Evolutionary conservation across 2,329 filamentous ascomycete species (phyloP).

Genomic region (Whalleya microplaca): DNA sequence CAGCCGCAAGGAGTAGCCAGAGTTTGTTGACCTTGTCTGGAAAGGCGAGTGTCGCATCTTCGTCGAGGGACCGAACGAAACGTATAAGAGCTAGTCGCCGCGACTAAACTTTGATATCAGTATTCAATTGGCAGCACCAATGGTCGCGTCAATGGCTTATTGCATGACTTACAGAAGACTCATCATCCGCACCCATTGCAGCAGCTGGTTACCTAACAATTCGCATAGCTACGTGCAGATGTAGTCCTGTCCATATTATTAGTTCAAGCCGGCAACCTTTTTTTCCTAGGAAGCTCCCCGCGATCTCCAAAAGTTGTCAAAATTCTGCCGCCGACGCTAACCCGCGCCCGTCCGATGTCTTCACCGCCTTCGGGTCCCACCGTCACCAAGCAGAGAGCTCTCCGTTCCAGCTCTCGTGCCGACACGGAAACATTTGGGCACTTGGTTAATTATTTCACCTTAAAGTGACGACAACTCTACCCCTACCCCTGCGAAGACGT

Average conservation of each 20-base stretch:
- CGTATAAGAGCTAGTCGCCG: slow-evolving; percentile 50
- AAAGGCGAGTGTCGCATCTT: slow-evolving; percentile 48
- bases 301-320: slow-evolving; percentile 18
- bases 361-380: slow-evolving; percentile 27
- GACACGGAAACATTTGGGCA: slow-evolving; percentile 6
- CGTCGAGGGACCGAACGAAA: slow-evolving; percentile 59
- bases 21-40: slow-evolving; percentile 53
- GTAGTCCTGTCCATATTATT: neutral
- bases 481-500: slow-evolving; percentile 3
- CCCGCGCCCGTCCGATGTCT: slow-evolving; percentile 9
- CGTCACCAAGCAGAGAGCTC: slow-evolving; percentile 10
- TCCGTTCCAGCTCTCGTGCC: slow-evolving; percentile 14
- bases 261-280: slow-evolving; percentile 22
- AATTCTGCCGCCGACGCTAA: slow-evolving; percentile 30
- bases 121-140: slow-evolving; percentile 13
- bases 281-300: slow-evolving; percentile 30
- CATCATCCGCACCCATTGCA: slow-evolving; percentile 33
- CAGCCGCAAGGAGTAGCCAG: slow-evolving; percentile 52
- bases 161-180: slow-evolving; percentile 14
- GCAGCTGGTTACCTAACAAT: slow-evolving; percentile 13
- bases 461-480: slow-evolving; percentile 12
- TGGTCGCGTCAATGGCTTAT: neutral
- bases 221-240: slow-evolving; percentile 26
- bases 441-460: neutral
- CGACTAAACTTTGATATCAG: slow-evolving; percentile 25